Evolutionary conservation across 2,329 filamentous ascomycete species (phyloP), one percentile per base, ranked within the genome.

Genomic region (Colletotrichum musicola): DNA sequence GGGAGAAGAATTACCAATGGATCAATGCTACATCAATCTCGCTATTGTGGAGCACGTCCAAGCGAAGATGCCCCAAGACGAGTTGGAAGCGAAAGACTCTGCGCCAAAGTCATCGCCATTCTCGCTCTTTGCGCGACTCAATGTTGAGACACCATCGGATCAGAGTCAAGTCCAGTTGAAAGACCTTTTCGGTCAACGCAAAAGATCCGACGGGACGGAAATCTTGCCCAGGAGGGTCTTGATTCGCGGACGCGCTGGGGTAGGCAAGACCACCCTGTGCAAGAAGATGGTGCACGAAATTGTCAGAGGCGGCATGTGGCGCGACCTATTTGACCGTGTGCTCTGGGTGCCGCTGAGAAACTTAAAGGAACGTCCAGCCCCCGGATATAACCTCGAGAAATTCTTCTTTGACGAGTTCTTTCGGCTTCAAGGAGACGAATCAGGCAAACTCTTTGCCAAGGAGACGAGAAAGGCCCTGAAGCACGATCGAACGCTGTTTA

Each of bases 11-110:
- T 68, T 81, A 30, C 22, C 72, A 3, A 79, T 81, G 73, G 72
- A 78, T 30, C 74, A 77, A 44, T 81, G 78, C 70, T 82, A 81
- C 54, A 81, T 82, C 69, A 82, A 82, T 67, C 77, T 82, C 22
- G 74, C 74, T 54, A 74, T 81, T n/a, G 63, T 81, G 25, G 73
- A 80, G 69, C 65, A 75, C 42, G 20, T 14, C 44, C 25, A 50
- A 16, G n/a, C 6, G 22, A 10, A 49, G 4, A 18, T 14, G 6
- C 6, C n/a, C 7, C 12, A 6, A 20, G 4, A 25, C 4, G 10
- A 14, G 6, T 13, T 4, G 25, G 25, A 30, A 58, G 22, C 13
- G 7, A 30, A 30, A 27, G 40, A 18, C 18, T 44, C 20, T 7
- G 25, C 12, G 22, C 25, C 16, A 9, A 35, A 35, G 16, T 18